These are phyloP conservation scores for Lichtheimia ornata DNA, from an alignment of 371 early-diverging fungal species.

Conservation along the genomic window DNA sequence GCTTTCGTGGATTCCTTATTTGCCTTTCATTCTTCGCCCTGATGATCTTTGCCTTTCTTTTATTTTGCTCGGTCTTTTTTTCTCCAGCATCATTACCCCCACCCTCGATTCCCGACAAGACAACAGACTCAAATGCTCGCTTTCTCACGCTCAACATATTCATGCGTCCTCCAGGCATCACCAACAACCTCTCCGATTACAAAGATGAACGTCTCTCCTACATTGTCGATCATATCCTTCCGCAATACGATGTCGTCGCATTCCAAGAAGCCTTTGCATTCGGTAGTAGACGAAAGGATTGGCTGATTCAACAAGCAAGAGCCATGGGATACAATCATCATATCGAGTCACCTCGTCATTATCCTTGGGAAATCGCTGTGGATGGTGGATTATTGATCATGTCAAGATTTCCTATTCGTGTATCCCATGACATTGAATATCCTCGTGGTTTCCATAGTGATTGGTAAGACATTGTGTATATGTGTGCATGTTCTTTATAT, in stretches of 20 bases:
- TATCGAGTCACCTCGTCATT: conserved; percentile 62
- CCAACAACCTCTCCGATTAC: conserved; percentile 76
- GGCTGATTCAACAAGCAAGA: conserved; percentile 63
- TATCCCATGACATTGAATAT: conserved; percentile 59
- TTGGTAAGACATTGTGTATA: conserved; percentile 44
- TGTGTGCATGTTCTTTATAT: neutral
- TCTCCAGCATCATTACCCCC: conserved; percentile 28
- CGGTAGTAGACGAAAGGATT: conserved; percentile 59
- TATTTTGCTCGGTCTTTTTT: conserved; percentile 43
- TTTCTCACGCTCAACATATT: conserved; percentile 82
- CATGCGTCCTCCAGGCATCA: conserved; percentile 84
- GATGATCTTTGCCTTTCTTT: conserved; percentile 32
- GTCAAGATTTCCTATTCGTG: conserved; percentile 71
- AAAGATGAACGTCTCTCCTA: conserved; percentile 74
- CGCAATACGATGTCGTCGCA: conserved; percentile 75
- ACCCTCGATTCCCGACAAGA: conserved; percentile 35
- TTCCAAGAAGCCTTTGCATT: conserved; percentile 87
- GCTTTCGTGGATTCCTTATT: conserved; percentile 27
- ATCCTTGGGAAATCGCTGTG: conserved; percentile 62
- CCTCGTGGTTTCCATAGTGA: conserved; percentile 72
- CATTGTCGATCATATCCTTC: conserved; percentile 64
- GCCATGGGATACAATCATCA: conserved; percentile 64
- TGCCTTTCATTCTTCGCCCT: conserved; percentile 30
- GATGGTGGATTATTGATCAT: conserved; percentile 85
- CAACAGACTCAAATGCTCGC: conserved; percentile 44